These are phyloP conservation scores for Prinsepia uniflora DNA, from an alignment of 306 rosid species.

Conservation along the genomic window DNA sequence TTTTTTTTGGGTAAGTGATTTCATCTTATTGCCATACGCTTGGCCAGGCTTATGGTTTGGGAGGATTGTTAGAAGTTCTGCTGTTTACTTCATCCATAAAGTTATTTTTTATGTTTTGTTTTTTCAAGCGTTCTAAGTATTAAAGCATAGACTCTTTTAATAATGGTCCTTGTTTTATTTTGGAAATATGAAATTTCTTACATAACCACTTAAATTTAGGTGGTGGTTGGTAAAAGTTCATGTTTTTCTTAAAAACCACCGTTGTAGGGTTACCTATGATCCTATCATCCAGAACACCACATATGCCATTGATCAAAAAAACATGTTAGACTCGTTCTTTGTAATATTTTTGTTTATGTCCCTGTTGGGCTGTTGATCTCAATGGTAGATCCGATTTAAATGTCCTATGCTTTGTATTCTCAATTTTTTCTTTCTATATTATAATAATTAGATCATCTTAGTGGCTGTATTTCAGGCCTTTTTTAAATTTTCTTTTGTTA, in stretches of 20 bases:
- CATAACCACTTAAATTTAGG: not conserved
- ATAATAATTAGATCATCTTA: not conserved
- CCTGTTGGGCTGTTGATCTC: not conserved
- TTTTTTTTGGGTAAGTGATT: not conserved
- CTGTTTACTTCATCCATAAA: not conserved
- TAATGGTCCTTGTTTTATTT: not conserved
- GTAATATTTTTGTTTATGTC: not conserved
- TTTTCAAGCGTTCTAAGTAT: not conserved
- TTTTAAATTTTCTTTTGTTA: not conserved
- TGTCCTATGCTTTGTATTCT: not conserved
- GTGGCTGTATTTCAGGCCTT: not conserved
- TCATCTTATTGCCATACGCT: not conserved
- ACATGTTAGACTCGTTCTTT: not conserved
- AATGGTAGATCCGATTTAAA: not conserved
- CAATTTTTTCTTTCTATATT: not conserved
- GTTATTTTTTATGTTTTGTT: not conserved
- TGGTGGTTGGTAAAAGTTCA: not conserved
- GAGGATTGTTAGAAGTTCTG: not conserved
- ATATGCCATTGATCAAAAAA: not conserved
- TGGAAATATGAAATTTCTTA: not conserved
- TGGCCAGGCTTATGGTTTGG: conserved; percentile 3
- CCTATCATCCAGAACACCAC: not conserved
- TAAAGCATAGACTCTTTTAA: not conserved
- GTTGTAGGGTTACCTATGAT: too few relatives aligned
- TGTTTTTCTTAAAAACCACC: not conserved